Evolutionary conservation across 352 stramenopile species (phyloP).

Genomic region (Phytopythium chamaehyphon): DNA sequence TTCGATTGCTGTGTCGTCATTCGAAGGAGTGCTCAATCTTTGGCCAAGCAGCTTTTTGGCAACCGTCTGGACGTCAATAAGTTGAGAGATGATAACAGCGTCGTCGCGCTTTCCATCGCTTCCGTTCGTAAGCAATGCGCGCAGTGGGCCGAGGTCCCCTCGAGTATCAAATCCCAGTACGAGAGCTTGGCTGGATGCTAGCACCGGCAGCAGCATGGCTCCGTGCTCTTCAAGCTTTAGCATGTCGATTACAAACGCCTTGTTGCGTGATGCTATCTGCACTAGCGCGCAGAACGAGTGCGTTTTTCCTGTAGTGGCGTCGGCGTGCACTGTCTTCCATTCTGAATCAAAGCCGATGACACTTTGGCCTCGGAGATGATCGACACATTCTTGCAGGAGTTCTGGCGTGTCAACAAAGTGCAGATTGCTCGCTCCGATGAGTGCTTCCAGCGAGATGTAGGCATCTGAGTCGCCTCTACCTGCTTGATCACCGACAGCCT

Average conservation of each 20-base stretch:
- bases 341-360: slow-evolving; percentile 77
- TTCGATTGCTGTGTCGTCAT: slow-evolving; percentile 5
- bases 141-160: slow-evolving; percentile 56
- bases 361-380: slow-evolving; percentile 33
- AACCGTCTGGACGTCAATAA: slow-evolving; percentile 57
- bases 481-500: slow-evolving; percentile 18
- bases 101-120: slow-evolving; percentile 9
- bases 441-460: slow-evolving; percentile 45
- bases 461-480: slow-evolving; percentile 34
- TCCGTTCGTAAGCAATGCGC: slow-evolving; percentile 29
- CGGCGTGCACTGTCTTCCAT: slow-evolving; percentile 56
- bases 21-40: slow-evolving; percentile 3
- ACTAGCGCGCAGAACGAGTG: slow-evolving; percentile 49
- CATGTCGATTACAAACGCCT: slow-evolving; percentile 68
- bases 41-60: slow-evolving; percentile 26
- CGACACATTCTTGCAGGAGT: slow-evolving; percentile 27
- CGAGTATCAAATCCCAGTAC: slow-evolving; percentile 74
- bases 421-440: slow-evolving; percentile 37
- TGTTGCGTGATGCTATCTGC: slow-evolving; percentile 55
- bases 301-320: slow-evolving; percentile 3
- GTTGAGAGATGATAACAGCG: slow-evolving; percentile 28
- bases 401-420: slow-evolving; percentile 54
- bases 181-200: slow-evolving; percentile 40
- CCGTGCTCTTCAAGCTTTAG: slow-evolving; percentile 33
- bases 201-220: slow-evolving; percentile 30